Evolutionary conservation across 1,139 yeast species (phyloP), one percentile per base, ranked within the genome.

Genomic region (Yamadazyma pseudoaaseri): DNA sequence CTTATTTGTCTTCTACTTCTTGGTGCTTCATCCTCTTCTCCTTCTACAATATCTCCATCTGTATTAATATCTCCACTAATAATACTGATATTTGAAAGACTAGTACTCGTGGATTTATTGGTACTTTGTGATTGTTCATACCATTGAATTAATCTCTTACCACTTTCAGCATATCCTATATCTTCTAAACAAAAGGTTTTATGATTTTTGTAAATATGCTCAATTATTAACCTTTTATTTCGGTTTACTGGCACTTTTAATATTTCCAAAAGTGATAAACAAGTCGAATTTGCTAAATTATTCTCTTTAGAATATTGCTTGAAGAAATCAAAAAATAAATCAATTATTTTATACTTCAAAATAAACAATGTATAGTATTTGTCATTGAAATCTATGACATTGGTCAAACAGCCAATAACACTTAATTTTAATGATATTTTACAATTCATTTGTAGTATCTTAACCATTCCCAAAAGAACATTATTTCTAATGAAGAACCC

Each of bases 241-340:
- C 49, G 54, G 13, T 52, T 45, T 14, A 50, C 39, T 14, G 47
- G 47, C 5, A 48, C 36, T 23, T 61, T 64, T 2, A 86, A 57
- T 3, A 71, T 57, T 44, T 79, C 83, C 34, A 87, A 61, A 26
- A 90, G 65, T 48, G 85, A 92, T 34, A 89, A 65, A 44, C 94
- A 76, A 3, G 94, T 73, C 0, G 96, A 86, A 49, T 79, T 85
- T 2, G 86, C 73, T 40, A 90, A 62, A 49, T 81, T 84, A 51
- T 83, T 79, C 29, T 62, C 60, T 25, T 68, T 60, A 14, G 73
- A 66, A 13, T 77, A 73, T n/a, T 64, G 69, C 14, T 62, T 60
- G 40, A 86, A 66, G 36, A 79, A 62, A 1, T 56, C 54, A 42
- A 85, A 71, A 25, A 81, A 66, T 26, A 71, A 63, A 8, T 62